phyloP scores from a whole-genome alignment of 1,284 basidiomycete genomes.

The Rhodotorula sp. region DNA sequence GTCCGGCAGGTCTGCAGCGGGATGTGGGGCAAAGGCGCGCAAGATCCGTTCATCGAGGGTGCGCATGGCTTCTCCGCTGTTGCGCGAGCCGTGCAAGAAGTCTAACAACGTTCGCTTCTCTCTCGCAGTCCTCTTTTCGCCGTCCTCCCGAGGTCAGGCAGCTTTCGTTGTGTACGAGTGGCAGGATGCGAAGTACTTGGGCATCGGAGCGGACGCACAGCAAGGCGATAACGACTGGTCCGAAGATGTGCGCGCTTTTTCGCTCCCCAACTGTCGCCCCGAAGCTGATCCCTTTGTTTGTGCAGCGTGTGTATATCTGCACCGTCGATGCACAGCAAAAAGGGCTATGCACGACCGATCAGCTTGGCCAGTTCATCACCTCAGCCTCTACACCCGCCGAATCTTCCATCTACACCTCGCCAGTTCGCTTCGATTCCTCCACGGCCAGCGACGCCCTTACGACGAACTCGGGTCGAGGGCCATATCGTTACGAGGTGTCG shows the following conservation, averaged over 20 bases:
- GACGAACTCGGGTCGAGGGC: constrained; percentile 36
- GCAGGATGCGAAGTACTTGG: constrained; percentile 78
- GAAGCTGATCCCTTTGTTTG: not conserved
- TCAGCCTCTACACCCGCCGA: constrained; percentile 59
- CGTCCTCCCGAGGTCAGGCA: constrained; percentile 74
- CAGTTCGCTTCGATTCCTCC: constrained; percentile 48
- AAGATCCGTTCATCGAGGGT: constrained; percentile 82
- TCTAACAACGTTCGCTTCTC: constrained; percentile 15
- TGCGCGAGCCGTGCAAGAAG: constrained; percentile 17
- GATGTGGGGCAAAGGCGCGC: constrained; percentile 71
- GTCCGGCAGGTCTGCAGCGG: constrained; percentile 83
- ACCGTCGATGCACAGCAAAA: constrained; percentile 68
- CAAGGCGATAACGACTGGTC: constrained; percentile 45
- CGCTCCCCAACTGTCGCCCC: not conserved
- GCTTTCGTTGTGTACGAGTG: constrained; percentile 96
- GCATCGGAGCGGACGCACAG: constrained; percentile 53
- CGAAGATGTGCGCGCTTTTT: constrained; percentile 43
- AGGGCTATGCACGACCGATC: constrained; percentile 64
- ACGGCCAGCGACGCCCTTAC: constrained; percentile 33
- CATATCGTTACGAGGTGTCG: constrained; percentile 64
- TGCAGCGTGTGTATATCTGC: constrained; percentile 86
- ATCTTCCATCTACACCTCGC: constrained; percentile 56
- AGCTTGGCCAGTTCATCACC: constrained; percentile 83
- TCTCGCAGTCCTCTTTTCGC: constrained; percentile 73
- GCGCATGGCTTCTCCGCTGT: constrained; percentile 41